Conservation (phyloP, 2,329 filamentous ascomycete genomes). For the Colletotrichum aenigma region DNA sequence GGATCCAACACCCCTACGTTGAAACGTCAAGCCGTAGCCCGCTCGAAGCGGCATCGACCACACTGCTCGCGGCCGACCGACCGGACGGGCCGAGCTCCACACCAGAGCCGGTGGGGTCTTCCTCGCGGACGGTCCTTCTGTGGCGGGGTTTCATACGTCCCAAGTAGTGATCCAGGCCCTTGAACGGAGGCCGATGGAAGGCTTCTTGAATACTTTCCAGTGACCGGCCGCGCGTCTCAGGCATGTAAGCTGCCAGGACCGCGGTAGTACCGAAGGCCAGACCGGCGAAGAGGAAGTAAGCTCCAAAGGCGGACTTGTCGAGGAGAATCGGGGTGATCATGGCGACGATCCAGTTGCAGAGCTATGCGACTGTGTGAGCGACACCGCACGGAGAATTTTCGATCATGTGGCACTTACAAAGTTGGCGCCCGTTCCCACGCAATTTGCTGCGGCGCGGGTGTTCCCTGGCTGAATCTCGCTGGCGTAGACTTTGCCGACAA, state of each 20-base stretch:
- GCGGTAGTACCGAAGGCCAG: slow-evolving; percentile 34
- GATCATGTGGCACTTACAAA: neutral
- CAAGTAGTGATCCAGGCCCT: neutral
- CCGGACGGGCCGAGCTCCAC: neutral
- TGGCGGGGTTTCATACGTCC: neutral
- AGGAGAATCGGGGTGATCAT: slow-evolving; percentile 47
- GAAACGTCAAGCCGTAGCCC: neutral
- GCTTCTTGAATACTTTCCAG: slow-evolving; percentile 50
- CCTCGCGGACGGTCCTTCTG: neutral
- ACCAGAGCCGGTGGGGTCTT: neutral
- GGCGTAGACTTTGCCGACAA: slow-evolving; percentile 60
- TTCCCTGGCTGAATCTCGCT: slow-evolving; percentile 60
- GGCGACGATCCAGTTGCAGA: slow-evolving; percentile 49
- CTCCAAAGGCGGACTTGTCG: slow-evolving; percentile 40
- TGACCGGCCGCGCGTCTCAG: slow-evolving; percentile 44
- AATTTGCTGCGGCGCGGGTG: slow-evolving; percentile 59
- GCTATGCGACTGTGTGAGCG: slow-evolving; percentile 21
- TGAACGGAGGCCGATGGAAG: neutral
- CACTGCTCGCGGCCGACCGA: neutral
- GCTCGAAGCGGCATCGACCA: neutral
- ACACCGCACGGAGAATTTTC: no score
- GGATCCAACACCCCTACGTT: neutral
- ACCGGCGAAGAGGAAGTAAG: slow-evolving; percentile 50
- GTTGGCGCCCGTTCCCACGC: slow-evolving; percentile 44
- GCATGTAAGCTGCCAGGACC: slow-evolving; percentile 21